Conservation (phyloP, 2,329 filamentous ascomycete genomes). For the Neofusicoccum sp. region DNA sequence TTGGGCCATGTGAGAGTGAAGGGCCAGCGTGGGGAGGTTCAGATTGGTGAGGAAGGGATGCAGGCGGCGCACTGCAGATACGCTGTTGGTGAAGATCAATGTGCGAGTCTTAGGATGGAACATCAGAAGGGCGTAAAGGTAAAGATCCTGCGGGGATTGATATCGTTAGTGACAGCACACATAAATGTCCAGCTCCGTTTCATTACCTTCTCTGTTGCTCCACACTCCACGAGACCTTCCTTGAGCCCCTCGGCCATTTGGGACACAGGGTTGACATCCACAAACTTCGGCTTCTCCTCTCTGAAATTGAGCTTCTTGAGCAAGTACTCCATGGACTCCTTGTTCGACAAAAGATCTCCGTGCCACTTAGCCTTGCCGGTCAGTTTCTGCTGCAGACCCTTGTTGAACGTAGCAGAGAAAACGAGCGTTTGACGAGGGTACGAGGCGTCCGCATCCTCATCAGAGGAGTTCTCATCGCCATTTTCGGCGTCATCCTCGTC, state of each 20-base stretch:
- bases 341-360: slow-evolving; percentile 64
- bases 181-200: neutral
- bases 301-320: slow-evolving; percentile 86
- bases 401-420: slow-evolving; percentile 95
- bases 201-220: slow-evolving; percentile 82
- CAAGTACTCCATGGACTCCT: slow-evolving; percentile 88
- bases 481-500: slow-evolving; percentile 34
- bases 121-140: slow-evolving; percentile 82
- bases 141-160: slow-evolving; percentile 72
- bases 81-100: slow-evolving; percentile 93
- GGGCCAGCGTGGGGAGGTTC: slow-evolving; percentile 68
- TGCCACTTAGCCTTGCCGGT: slow-evolving; percentile 68
- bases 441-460: slow-evolving; percentile 18
- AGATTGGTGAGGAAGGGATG: slow-evolving; percentile 82
- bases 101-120: slow-evolving; percentile 78
- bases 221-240: slow-evolving; percentile 89
- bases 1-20: slow-evolving; percentile 94
- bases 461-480: neutral
- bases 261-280: slow-evolving; percentile 84
- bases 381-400: slow-evolving; percentile 85
- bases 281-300: slow-evolving; percentile 79
- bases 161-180: slow-evolving; percentile 20
- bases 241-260: slow-evolving; percentile 85
- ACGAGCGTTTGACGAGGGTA: slow-evolving; percentile 78
- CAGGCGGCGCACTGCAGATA: slow-evolving; percentile 83